A percentile compares a stretch with the other conserved stretches of the same genome.
These are phyloP conservation scores for Neurospora africana DNA, from an alignment of 495 filamentous ascomycete genomes.

Conservation along the genomic window DNA sequence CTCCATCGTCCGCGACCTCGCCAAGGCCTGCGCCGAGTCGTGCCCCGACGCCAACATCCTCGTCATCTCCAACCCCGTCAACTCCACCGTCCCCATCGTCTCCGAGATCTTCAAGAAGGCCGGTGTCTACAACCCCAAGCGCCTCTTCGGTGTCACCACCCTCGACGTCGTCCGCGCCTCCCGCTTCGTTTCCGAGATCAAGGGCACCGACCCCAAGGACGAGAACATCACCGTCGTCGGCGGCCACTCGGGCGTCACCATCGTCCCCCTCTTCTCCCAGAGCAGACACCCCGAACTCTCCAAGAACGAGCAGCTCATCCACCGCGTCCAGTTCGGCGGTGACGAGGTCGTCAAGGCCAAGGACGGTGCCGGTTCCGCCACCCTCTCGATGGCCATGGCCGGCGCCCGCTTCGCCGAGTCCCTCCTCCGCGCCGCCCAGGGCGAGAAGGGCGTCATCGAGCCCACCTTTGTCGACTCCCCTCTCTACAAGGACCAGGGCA, in stretches of 20 bases:
- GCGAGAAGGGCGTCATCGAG: conserved; percentile 91
- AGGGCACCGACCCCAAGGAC: conserved; percentile 75
- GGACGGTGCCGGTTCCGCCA: conserved; percentile 95
- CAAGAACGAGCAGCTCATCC: conserved; percentile 66
- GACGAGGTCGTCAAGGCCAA: conserved; percentile 99
- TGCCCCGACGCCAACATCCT: conserved; percentile 90
- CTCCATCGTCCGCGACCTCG: conserved; percentile 96
- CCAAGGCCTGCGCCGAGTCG: conserved; percentile 85
- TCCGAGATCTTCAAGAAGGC: conserved; percentile 91
- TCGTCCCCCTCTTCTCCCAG: conserved; percentile 94
- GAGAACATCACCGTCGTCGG: conserved; percentile 94
- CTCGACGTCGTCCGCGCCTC: conserved; percentile 96
- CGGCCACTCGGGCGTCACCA: conserved; percentile 95
- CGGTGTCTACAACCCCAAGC: conserved; percentile 96
- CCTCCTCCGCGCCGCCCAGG: conserved; percentile 82
- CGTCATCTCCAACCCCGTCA: conserved; percentile 97
- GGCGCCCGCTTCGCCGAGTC: conserved; percentile 95
- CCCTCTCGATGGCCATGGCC: conserved; percentile 97
- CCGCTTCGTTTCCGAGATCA: conserved; percentile 90
- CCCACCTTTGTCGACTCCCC: conserved; percentile 95
- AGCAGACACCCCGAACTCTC: conserved; percentile 74
- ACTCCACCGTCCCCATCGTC: conserved; percentile 96
- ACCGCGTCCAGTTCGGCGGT: conserved; percentile 98
- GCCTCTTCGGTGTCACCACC: conserved; percentile 97
- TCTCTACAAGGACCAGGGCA: conserved; percentile 92